Percentiles rank a stretch among this genome's conserved stretches.
Conservation (phyloP, 352 stramenopile species). For the Pythium apleroticum region DNA sequence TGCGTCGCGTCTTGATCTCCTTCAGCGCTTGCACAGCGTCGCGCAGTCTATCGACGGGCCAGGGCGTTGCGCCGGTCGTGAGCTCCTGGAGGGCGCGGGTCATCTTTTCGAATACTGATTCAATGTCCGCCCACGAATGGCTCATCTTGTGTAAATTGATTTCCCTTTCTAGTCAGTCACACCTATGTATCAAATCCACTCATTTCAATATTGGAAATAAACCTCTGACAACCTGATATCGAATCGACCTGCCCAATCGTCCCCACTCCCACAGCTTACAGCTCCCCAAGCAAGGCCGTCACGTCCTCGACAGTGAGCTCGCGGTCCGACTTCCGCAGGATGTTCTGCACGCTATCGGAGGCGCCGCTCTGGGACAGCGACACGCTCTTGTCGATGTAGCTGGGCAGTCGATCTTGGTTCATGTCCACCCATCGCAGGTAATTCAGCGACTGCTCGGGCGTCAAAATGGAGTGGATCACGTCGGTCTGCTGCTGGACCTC, state of each 20-base stretch:
- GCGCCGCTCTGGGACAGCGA: conserved; percentile 48
- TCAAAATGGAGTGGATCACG: conserved; percentile 84
- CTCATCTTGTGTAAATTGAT: background rate
- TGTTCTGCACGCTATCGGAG: conserved; percentile 68
- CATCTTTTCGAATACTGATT: conserved; percentile 21
- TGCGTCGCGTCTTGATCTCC: conserved; percentile 31
- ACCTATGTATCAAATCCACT: background rate
- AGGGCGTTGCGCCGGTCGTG: conserved; percentile 33
- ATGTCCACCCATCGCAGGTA: conserved; percentile 82
- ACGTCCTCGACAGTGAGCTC: conserved; percentile 88
- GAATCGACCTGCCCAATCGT: background rate
- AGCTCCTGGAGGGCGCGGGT: conserved; percentile 30
- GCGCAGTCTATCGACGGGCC: conserved; percentile 31
- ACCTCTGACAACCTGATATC: conserved; percentile 8
- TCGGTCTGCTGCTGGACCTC: conserved; percentile 79
- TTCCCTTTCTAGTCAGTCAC: background rate
- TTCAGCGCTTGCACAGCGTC: conserved; percentile 31
- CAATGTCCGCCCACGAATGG: background rate
- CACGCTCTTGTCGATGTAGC: conserved; percentile 64
- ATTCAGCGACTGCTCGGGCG: conserved; percentile 79
- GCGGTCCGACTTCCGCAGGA: conserved; percentile 83
- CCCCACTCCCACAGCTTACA: conserved; percentile 31
- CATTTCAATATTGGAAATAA: background rate
- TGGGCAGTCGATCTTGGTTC: conserved; percentile 69
- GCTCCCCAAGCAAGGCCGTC: conserved; percentile 66